Evolutionary conservation across 1,284 basidiomycete species (phyloP).

Genomic region (Xerocomus cyaneibrunnescens): DNA sequence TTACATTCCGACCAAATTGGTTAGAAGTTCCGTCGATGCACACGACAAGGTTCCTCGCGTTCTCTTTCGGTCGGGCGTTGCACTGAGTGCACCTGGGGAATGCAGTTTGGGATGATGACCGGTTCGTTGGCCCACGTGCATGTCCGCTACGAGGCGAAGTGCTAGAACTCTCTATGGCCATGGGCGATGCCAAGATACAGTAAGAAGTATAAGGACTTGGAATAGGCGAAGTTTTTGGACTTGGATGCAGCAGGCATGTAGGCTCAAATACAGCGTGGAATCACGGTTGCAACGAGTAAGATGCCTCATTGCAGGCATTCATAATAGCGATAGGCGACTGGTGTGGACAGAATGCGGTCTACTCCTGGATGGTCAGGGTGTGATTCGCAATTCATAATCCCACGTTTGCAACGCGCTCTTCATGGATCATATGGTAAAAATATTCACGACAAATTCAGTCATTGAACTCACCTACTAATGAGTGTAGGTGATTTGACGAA

Average conservation of each 20-base stretch:
- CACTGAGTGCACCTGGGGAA: conserved; percentile 15
- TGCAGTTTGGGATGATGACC: neutral
- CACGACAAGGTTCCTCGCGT: conserved; percentile 28
- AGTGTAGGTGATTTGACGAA: neutral
- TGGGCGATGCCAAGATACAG: neutral
- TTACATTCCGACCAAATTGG: conserved; percentile 29
- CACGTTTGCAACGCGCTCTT: conserved; percentile 4
- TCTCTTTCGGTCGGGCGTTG: conserved; percentile 7
- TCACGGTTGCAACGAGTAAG: neutral
- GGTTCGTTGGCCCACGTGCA: neutral
- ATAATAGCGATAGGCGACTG: neutral
- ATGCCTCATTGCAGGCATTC: neutral
- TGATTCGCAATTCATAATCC: conserved; percentile 2
- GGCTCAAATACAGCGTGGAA: conserved; percentile 7
- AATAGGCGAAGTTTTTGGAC: neutral
- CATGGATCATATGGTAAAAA: neutral
- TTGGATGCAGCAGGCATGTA: neutral
- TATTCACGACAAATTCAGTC: neutral
- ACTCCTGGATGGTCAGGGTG: conserved; percentile 1
- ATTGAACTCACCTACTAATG: neutral
- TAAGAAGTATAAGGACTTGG: neutral
- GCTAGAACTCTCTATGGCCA: neutral
- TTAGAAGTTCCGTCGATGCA: conserved; percentile 35
- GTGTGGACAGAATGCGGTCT: neutral
- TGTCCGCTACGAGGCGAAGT: neutral